Evolutionary conservation across 2,329 filamentous ascomycete genomes (phyloP).

Genomic region (Cladophialophora exuberans): DNA sequence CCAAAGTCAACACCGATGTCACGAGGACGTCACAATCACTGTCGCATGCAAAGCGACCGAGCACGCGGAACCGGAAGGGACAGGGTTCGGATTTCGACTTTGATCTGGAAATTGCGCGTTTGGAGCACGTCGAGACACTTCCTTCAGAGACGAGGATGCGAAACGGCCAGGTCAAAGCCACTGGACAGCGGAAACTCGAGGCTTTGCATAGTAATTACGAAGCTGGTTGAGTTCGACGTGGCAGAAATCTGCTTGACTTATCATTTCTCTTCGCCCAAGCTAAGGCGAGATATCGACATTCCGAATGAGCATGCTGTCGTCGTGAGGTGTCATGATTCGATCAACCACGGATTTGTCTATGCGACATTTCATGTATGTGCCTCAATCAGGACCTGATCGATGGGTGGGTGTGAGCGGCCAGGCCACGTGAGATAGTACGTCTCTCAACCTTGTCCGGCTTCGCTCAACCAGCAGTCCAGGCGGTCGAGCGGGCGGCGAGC

Average conservation of each 20-base stretch:
- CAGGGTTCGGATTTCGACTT: conserved; percentile 15
- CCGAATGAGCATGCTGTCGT: no score
- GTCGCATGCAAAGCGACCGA: conserved; percentile 7
- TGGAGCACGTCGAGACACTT: conserved; percentile 30
- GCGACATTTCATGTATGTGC: no score
- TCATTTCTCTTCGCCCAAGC: no score
- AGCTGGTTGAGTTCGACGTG: conserved; percentile 2
- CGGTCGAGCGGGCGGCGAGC: no score
- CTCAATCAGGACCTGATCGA: no score
- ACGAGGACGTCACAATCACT: conserved; percentile 40
- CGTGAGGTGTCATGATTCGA: no score
- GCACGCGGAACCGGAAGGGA: conserved; percentile 5
- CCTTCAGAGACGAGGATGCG: conserved; percentile 12
- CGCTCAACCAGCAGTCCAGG: no score
- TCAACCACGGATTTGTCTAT: no score
- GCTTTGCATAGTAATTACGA: conserved; percentile 1
- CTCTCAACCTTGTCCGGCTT: no score
- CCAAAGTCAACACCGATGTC: conserved; percentile 46
- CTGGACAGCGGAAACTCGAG: conserved; percentile 7
- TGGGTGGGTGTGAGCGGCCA: no score
- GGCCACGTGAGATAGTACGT: no score
- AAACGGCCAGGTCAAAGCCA: conserved; percentile 8
- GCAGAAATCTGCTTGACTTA: no score
- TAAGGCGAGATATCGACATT: neutral
- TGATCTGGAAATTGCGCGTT: conserved; percentile 28